phyloP scores from a whole-genome alignment of 2,329 filamentous ascomycete genomes.

The Aaosphaeria arxii region DNA sequence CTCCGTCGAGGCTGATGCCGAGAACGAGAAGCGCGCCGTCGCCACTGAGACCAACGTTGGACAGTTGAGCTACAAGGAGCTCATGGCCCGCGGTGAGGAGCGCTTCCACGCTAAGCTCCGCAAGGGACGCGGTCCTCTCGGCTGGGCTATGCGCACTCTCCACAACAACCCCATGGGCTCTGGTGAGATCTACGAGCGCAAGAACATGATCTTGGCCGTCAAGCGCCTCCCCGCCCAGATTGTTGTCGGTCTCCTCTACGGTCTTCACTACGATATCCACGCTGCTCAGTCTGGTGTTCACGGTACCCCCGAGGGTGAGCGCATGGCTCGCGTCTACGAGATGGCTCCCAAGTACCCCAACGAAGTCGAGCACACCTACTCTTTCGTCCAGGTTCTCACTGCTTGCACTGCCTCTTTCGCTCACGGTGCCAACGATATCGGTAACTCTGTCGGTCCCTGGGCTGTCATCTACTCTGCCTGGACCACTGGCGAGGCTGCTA shows the following conservation, averaged over 20 bases:
- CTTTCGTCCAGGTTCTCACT: constrained; percentile 54
- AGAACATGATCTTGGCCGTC: constrained; percentile 63
- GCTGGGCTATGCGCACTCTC: constrained; percentile 77
- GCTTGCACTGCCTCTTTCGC: constrained; percentile 44
- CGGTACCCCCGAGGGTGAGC: constrained; percentile 69
- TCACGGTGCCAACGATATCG: constrained; percentile 69
- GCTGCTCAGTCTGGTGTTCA: constrained; percentile 66
- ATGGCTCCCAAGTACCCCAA: constrained; percentile 36
- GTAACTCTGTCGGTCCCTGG: constrained; percentile 37
- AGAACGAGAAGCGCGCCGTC: neutral
- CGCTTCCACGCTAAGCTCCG: constrained; percentile 63
- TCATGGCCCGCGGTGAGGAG: constrained; percentile 56
- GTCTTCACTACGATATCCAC: constrained; percentile 80
- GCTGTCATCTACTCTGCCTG: constrained; percentile 37
- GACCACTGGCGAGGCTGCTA: constrained; percentile 60
- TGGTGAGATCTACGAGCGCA: constrained; percentile 70
- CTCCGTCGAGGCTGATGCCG: neutral
- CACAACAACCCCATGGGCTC: constrained; percentile 70
- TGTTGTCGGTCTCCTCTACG: constrained; percentile 64
- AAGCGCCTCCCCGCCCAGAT: constrained; percentile 68
- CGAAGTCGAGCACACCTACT: constrained; percentile 38
- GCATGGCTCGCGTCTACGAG: constrained; percentile 67
- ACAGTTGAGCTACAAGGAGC: constrained; percentile 58
- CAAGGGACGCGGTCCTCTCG: constrained; percentile 64
- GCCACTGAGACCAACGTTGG: constrained; percentile 22